Percentiles rank a stretch among this genome's conserved stretches.
Evolutionary conservation across 1,284 basidiomycete genomes (phyloP).

Genomic region (Tilletia setariae): DNA sequence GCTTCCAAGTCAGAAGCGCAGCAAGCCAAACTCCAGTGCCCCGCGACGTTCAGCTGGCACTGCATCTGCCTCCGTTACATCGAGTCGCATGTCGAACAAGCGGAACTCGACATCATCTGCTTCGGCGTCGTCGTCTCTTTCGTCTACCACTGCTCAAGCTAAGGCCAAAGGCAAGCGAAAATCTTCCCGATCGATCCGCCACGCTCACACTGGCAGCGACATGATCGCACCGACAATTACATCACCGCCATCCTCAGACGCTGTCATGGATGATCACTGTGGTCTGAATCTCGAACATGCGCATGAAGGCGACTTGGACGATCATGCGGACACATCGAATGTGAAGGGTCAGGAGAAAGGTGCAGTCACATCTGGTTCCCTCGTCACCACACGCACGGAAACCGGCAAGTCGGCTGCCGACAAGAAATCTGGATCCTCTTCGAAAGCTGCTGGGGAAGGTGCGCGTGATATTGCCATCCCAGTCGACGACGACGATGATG

Average conservation of each 20-base stretch:
- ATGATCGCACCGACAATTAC: neutral
- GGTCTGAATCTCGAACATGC: constrained; percentile 5
- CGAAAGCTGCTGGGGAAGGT: neutral
- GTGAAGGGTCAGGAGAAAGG: neutral
- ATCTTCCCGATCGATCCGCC: neutral
- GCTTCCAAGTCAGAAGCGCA: neutral
- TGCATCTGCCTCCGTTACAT: neutral
- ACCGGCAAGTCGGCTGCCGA: neutral
- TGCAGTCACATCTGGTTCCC: too few relatives aligned
- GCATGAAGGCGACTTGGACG: neutral
- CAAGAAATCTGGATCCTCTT: neutral
- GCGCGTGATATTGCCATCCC: neutral
- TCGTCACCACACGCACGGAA: neutral
- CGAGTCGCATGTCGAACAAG: neutral
- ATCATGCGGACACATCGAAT: neutral
- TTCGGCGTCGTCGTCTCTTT: neutral
- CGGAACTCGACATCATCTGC: constrained; percentile 5
- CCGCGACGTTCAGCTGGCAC: neutral
- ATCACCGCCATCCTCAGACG: neutral
- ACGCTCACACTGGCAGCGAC: neutral
- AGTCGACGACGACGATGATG: constrained; percentile 25
- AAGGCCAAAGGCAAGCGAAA: constrained; percentile 2
- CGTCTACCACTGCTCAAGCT: neutral
- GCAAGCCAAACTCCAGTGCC: neutral
- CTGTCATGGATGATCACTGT: constrained; percentile 8